phyloP scores from a whole-genome alignment of 768 basidiomycete genomes.

The Tubosaeta sp. region DNA sequence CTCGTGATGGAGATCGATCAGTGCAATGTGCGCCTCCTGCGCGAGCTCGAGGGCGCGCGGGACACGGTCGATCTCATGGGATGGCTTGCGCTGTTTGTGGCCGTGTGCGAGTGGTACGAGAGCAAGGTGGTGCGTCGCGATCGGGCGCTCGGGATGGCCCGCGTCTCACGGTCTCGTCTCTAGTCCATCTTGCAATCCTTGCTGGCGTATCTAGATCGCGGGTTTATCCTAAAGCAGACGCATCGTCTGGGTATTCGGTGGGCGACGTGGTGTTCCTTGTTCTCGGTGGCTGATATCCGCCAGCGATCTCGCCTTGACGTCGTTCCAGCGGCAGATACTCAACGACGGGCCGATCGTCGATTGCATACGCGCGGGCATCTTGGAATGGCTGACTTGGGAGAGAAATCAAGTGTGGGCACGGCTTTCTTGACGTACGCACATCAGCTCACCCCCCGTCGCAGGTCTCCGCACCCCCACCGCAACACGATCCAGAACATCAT shows the following conservation, averaged over 20 bases:
- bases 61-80: conserved; percentile 29
- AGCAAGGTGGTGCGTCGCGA: conserved; percentile 50
- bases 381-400: conserved; percentile 53
- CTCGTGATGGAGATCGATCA: conserved; percentile 60
- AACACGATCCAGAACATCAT: conserved; percentile 47
- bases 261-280: conserved; percentile 4
- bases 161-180: not conserved
- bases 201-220: conserved; percentile 68
- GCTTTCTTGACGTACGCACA: not conserved
- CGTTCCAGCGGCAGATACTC: conserved; percentile 52
- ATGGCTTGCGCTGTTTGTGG: conserved; percentile 60
- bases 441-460: conserved; percentile 14
- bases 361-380: conserved; percentile 42
- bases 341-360: conserved; percentile 40
- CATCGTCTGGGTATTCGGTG: conserved; percentile 44
- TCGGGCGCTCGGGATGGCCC: not conserved
- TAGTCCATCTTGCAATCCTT: conserved; percentile 59
- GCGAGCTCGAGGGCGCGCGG: conserved; percentile 30
- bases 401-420: conserved; percentile 37
- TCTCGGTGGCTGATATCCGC: not conserved
- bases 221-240: conserved; percentile 46
- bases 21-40: conserved; percentile 40
- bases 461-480: conserved; percentile 38
- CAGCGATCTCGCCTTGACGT: conserved; percentile 54
- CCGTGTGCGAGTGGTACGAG: conserved; percentile 60